phyloP scores from a whole-genome alignment of 108 stramenopile species.

The Nitzschia palea region DNA sequence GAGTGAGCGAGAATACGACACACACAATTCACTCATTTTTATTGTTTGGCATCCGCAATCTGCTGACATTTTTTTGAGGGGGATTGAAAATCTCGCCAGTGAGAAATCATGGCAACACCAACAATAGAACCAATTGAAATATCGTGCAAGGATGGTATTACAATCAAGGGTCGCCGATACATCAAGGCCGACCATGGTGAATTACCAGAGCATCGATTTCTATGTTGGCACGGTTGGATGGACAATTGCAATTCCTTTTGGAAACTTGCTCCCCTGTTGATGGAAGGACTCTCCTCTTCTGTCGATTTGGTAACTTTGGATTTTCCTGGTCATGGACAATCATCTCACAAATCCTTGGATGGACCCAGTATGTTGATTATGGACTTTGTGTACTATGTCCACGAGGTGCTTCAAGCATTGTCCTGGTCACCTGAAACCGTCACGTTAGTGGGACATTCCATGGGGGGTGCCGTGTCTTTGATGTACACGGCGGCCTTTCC shows the following conservation, averaged over 20 bases:
- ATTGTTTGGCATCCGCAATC: no score
- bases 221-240: slow-evolving; percentile 72
- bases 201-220: slow-evolving; percentile 15
- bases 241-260: slow-evolving; percentile 65
- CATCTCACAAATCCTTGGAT: slow-evolving; percentile 45
- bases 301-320: slow-evolving; percentile 52
- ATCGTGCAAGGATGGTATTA: slow-evolving; percentile 6
- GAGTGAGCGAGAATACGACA: no score
- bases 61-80: no score
- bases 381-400: slow-evolving; percentile 66
- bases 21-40: no score
- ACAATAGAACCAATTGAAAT: background rate
- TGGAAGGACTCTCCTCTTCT: background rate
- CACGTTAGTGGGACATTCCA: slow-evolving; percentile 73
- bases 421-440: slow-evolving; percentile 41
- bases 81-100: no score
- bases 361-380: slow-evolving; percentile 53
- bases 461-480: slow-evolving; percentile 66
- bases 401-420: slow-evolving; percentile 45
- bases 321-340: slow-evolving; percentile 49
- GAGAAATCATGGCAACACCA: background rate
- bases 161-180: slow-evolving; percentile 9
- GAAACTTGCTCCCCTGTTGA: slow-evolving; percentile 42
- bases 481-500: slow-evolving; percentile 74
- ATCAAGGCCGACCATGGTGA: no score